Conservation (phyloP, 805 yeast genomes). For the Lachancea dasiensis region DNA sequence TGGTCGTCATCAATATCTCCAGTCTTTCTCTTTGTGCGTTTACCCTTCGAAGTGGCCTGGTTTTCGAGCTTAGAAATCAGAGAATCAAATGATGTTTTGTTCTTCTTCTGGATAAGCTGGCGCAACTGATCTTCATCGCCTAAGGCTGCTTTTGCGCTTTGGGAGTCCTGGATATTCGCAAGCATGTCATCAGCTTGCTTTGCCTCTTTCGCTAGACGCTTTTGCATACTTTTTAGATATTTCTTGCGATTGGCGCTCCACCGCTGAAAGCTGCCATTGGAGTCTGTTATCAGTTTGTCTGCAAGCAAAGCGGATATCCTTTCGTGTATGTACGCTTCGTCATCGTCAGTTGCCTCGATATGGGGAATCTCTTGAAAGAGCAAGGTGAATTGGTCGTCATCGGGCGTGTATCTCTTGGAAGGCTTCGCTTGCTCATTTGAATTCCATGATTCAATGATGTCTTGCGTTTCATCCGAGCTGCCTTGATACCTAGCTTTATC, state of each 20-base stretch:
- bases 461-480: constrained; percentile 53
- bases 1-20: constrained; percentile 45
- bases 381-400: constrained; percentile 60
- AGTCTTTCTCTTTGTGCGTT: constrained; percentile 20
- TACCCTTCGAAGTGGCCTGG: constrained; percentile 38
- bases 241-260: constrained; percentile 46
- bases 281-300: constrained; percentile 34
- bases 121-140: constrained; percentile 39
- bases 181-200: constrained; percentile 48
- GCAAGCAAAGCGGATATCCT: constrained; percentile 44
- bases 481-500: constrained; percentile 61
- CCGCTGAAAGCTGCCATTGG: constrained; percentile 40
- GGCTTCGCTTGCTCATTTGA: constrained; percentile 19
- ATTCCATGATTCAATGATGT: constrained; percentile 53
- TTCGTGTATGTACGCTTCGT: constrained; percentile 54
- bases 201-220: constrained; percentile 56
- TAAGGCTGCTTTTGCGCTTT: constrained; percentile 20
- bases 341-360: constrained; percentile 51
- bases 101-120: constrained; percentile 45
- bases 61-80: constrained; percentile 43
- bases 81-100: constrained; percentile 39
- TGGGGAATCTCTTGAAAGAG: constrained; percentile 77
- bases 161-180: constrained; percentile 23
- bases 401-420: constrained; percentile 4
- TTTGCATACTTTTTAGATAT: constrained; percentile 43